Conservation (phyloP, 257 asterid genomes). For the Oldenlandia corymbosa region DNA sequence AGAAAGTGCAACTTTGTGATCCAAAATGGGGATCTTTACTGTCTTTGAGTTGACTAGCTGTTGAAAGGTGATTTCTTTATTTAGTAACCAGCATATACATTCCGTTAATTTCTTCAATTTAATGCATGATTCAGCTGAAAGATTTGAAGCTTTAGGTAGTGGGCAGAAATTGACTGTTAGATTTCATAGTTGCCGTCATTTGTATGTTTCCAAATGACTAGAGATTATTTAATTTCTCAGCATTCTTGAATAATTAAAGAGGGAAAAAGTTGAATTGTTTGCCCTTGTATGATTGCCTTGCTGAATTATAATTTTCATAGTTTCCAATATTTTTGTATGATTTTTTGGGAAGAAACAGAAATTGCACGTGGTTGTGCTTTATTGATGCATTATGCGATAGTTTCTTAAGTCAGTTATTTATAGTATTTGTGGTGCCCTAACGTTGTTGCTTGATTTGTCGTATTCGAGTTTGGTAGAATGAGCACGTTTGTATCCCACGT, state of each 20-base stretch:
- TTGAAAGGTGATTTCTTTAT: constrained; percentile 16
- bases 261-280: not conserved
- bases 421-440: too few species aligned
- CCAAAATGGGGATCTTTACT: constrained; percentile 20
- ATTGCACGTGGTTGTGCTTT: not conserved
- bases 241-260: not conserved
- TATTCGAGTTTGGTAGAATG: too few species aligned
- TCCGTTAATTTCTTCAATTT: constrained; percentile 3
- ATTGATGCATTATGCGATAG: not conserved
- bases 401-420: not conserved
- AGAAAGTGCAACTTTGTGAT: constrained; percentile 16
- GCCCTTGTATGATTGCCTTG: not conserved
- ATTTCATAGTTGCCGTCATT: not conserved
- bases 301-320: too few species aligned
- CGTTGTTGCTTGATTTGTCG: too few species aligned
- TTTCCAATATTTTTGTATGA: not conserved
- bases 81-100: not conserved
- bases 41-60: constrained; percentile 16
- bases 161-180: not conserved
- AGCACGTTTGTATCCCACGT: too few species aligned
- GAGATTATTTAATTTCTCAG: not conserved
- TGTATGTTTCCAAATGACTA: not conserved
- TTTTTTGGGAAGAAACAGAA: not conserved
- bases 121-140: constrained; percentile 1
- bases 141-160: not conserved